Evolutionary conservation across 2,329 filamentous ascomycete genomes (phyloP), one percentile per base, ranked within the genome.

Genomic region (Pseudophaeomoniella oleicola): DNA sequence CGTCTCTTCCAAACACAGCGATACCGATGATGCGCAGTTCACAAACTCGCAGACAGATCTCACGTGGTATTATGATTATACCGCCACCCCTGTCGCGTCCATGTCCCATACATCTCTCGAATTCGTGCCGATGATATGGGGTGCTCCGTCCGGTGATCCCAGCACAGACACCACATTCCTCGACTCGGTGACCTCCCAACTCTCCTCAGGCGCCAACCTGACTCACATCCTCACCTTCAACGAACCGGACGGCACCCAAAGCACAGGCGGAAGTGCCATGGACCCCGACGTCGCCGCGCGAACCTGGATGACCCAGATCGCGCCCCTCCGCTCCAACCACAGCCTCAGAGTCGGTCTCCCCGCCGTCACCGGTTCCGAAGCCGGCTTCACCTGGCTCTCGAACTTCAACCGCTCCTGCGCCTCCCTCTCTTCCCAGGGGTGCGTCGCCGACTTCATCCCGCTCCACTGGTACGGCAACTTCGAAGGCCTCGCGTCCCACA

Each of bases 61-160:
- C 38, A 79, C 75, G 3, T 90, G 83, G 83, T 90, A 90, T 64
- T 90, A 88, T 68, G 88, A 87, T 62, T 90, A 87, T 56, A 57
- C 60, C 16, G 50, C 64, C 14, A 51, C 55, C 3, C 80, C 81
- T 1, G 72, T 75, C 5, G 42, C 64, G 0, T 72, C 75, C 5
- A 42, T 64, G 0, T 44, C 55, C 30, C 55, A 63, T 35, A 49
- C 64, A 18, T 47, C 66, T 11, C 72, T 88, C 46, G 68, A 82
- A 53, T 90, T 84, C 55, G 75, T 88, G 1, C 82, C 83, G 35
- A 85, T 86, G 81, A 70, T 86, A 41, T 88, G 78, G 78, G 80
- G 80, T 19, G 62, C 71, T 6, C 59, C 63, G 3, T 40, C 56
- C 0, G 51, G 65, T 39, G 53, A 60, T 17, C 31, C 36, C 13